Base-by-base conservation (phyloP, 805 yeast genomes). In the Kluyveromyces dobzhanskii region DNA sequence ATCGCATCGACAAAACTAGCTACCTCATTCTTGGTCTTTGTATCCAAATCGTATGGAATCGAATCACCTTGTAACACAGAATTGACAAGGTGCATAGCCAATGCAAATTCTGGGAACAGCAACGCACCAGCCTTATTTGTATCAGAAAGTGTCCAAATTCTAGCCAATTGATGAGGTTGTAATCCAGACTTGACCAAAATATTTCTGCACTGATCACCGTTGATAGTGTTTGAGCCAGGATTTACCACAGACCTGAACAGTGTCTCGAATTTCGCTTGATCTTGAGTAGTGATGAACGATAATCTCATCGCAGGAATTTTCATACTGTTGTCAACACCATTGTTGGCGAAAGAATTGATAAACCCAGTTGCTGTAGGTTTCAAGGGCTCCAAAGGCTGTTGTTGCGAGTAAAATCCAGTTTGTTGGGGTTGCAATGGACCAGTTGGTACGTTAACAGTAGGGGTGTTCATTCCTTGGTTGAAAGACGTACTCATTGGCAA, bases 131-230 rank as follows among this genome's bases (percentile, higher is more conserved):
- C 79, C 51, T 77, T 81, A 50, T 79, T 83, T 2, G 94, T 80
- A 55, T 90, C 97, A n/a, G 94, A 75, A 42, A 90, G 66, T 17
- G 82, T 78, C 97, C 97, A 90, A 44, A 90, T 82, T 50, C 77
- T 85, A 3, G 90, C 90, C 49, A 90, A 69, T 31, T 80, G 76
- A 18, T 74, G 69, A 3, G 95, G 86, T 30, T 76, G 67, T 39
- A 90, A 67, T 5, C 85, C 85, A 0, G 96, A 87, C 48, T 84
- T 75, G 65, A 85, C 67, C 50, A 90, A 68, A 43, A 90, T 80
- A 44, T 77, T 79, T 49, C 88, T 76, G 12, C 95, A 94, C 4
- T 81, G 67, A 33, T 76, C 80, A 9, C 90, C 88, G 32, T 71
- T 65, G 39, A 83, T 74, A 4, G 73, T 58, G 27, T 65, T 65